Evolutionary conservation across 2,329 filamentous ascomycete genomes (phyloP), one percentile per base, ranked within the genome.

Genomic region (Elsinoe australis): DNA sequence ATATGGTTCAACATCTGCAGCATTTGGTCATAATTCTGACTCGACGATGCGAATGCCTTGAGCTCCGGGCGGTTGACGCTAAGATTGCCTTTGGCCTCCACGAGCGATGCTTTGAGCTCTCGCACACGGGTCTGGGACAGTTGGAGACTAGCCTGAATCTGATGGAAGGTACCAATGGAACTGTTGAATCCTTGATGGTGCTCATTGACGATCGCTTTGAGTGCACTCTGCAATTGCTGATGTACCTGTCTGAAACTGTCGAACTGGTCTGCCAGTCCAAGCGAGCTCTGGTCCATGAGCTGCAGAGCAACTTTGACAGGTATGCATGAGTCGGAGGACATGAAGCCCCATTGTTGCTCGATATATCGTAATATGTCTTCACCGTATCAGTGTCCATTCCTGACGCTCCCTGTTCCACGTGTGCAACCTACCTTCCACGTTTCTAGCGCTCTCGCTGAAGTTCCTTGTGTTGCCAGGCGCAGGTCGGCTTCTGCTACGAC

Each of bases 151-250:
- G 82, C 80, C 65, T 98, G 92, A 53, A 98, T 98, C 67, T 94
- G 95, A 72, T 98, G 94, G 62, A 96, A 98, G 15, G 90, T 96
- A 65, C 90, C 92, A 54, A 98, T 96, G 44, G 90, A 95, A 66
- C 87, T 95, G 69, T 96, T 98, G 75, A 98, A 98, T 38, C 92
- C 94, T 66, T 98, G 92, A 62, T 98, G 90, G 62, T 98, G 90
- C 69, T 98, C 90, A 65, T 98, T 95, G 19, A 98, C 92, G 58
- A 98, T 95, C 26, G 82, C 81, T 66, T 95, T 95, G 50, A 98
- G 74, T 7, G 90, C 89, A 58, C 84, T 83, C 63, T 98, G 89
- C n/a, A 98, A 78, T 62, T 92, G 87, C 55, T 80, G 74, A 64
- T 95, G 87, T 38, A 87, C 88, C 55, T 83, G 74, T 61, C 85